phyloP scores from a whole-genome alignment of 106 monocot species.

The Dendrobium catenatum region DNA sequence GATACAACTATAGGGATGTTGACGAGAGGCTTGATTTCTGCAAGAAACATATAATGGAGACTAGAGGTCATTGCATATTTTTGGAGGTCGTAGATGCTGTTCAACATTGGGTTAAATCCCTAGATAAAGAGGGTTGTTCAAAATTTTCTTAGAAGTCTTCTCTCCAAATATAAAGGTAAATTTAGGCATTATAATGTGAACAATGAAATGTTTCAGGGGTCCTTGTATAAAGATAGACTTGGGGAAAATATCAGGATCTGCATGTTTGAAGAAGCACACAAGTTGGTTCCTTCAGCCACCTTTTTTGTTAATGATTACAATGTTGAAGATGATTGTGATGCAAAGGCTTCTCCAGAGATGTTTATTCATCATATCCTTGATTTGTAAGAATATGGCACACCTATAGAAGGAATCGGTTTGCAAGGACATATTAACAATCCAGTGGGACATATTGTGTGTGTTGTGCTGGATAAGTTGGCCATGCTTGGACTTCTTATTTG shows the following conservation, averaged over 20 bases:
- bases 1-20: conserved; percentile 75
- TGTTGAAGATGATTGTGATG: conserved; percentile 77
- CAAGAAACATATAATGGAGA: conserved; percentile 35
- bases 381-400: conserved; percentile 70
- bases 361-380: conserved; percentile 70
- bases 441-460: conserved; percentile 56
- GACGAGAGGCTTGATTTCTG: conserved; percentile 76
- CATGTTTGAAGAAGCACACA: conserved; percentile 75
- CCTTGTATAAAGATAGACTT: conserved; percentile 69
- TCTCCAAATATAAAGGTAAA: conserved; percentile 62
- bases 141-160: conserved; percentile 48
- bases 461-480: conserved; percentile 64
- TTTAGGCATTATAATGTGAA: conserved; percentile 89
- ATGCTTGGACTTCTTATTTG: conserved; percentile 79
- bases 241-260: conserved; percentile 68
- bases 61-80: conserved; percentile 84
- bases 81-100: conserved; percentile 83
- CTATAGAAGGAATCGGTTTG: conserved; percentile 70
- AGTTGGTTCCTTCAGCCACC: conserved; percentile 57
- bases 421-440: conserved; percentile 82
- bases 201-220: conserved; percentile 98
- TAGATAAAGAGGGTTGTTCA: conserved; percentile 45
- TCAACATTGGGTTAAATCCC: conserved; percentile 68
- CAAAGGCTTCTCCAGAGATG: conserved; percentile 67
- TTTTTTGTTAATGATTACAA: conserved; percentile 96